Evolutionary conservation across 2,329 filamentous ascomycete genomes (phyloP).

Genomic region (Fusarium metavorans): DNA sequence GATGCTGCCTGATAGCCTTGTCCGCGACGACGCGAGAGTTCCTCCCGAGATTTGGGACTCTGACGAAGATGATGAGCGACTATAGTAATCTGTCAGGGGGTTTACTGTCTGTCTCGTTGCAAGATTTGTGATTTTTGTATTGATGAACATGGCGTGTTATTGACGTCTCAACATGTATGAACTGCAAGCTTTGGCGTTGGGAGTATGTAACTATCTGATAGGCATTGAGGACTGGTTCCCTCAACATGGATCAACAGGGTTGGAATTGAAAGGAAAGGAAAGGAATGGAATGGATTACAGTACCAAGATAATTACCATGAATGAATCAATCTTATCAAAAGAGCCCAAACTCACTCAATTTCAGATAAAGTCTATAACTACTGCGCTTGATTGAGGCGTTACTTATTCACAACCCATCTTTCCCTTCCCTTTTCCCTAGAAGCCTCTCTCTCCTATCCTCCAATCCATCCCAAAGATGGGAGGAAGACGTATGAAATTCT

Average conservation of each 20-base stretch:
- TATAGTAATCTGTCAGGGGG: constrained; percentile 21
- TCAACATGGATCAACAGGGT: neutral
- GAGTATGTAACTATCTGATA: neutral
- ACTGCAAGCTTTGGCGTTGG: constrained; percentile 24
- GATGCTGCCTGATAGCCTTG: constrained; percentile 62
- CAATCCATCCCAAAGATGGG: constrained; percentile 11
- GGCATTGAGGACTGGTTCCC: neutral
- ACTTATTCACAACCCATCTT: constrained; percentile 25
- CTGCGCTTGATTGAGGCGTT: constrained; percentile 34
- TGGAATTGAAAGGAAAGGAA: neutral
- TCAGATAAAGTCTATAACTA: constrained; percentile 41
- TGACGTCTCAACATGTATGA: constrained; percentile 9
- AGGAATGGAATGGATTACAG: neutral
- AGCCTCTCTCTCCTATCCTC: neutral
- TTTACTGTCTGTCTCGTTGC: neutral
- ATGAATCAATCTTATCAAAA: neutral
- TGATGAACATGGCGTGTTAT: neutral
- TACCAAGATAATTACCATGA: neutral
- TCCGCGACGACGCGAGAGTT: constrained; percentile 50
- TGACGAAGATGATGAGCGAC: constrained; percentile 44
- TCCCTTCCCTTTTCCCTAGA: constrained; percentile 6
- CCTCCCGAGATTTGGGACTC: constrained; percentile 54
- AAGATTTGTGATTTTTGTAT: neutral
- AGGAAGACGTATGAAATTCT: constrained; percentile 23
- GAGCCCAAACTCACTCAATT: constrained; percentile 40